Percentiles rank a stretch among this genome's conserved stretches.
phyloP scores from a whole-genome alignment of 768 basidiomycete genomes.

The Strobilomyces echinocephalus region DNA sequence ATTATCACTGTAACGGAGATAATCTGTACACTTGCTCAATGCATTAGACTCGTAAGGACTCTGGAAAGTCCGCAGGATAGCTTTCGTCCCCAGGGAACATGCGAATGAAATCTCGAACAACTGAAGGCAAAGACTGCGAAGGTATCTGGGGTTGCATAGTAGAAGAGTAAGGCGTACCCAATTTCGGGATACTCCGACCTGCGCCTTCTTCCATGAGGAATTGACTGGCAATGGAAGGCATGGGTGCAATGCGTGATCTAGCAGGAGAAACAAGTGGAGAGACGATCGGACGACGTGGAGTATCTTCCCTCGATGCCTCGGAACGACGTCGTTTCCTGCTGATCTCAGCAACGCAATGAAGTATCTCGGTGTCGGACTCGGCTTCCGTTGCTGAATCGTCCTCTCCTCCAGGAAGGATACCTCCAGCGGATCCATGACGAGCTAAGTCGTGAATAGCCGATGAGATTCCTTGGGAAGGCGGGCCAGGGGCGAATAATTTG shows the following conservation, averaged over 20 bases:
- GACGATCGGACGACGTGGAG: slow-evolving; percentile 11
- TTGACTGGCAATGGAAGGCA: not conserved
- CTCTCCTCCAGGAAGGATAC: not conserved
- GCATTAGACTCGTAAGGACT: slow-evolving; percentile 21
- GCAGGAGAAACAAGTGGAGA: slow-evolving; percentile 28
- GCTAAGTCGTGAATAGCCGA: not conserved
- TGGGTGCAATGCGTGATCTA: slow-evolving; percentile 11
- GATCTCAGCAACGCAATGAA: slow-evolving; percentile 18
- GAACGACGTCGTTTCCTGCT: slow-evolving; percentile 8
- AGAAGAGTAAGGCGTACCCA: not conserved
- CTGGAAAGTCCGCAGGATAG: slow-evolving; percentile 32
- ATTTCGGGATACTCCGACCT: slow-evolving; percentile 1
- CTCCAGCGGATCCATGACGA: not conserved
- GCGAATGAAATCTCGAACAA: slow-evolving; percentile 27
- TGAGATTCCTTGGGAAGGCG: not conserved
- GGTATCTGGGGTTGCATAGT: not conserved
- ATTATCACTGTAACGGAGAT: not conserved
- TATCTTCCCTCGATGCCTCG: slow-evolving; percentile 1
- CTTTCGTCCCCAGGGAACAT: slow-evolving; percentile 34
- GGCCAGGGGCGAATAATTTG: not conserved
- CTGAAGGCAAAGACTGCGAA: slow-evolving; percentile 23
- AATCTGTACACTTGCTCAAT: not conserved
- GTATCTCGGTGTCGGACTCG: slow-evolving; percentile 30
- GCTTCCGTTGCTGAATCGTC: slow-evolving; percentile 31
- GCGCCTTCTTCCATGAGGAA: slow-evolving; percentile 9